phyloP scores from a whole-genome alignment of 139 green algal genomes.

The Chlamydomonas schloesseri region DNA sequence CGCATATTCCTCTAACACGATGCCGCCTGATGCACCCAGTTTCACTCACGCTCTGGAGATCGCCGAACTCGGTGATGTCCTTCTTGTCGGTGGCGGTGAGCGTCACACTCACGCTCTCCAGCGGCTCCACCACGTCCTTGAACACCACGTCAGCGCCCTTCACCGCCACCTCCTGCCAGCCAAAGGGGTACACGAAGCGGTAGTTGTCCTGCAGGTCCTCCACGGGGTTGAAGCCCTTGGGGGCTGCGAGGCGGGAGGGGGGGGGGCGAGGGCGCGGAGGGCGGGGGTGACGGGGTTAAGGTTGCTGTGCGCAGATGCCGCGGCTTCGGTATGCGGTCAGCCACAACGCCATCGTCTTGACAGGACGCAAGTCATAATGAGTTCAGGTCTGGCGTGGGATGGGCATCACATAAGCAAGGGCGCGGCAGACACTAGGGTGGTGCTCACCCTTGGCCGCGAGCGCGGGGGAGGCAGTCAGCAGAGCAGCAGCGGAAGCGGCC shows the following conservation, averaged over 20 bases:
- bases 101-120: conserved; percentile 93
- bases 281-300: no score
- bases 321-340: no score
- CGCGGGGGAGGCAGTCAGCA: conserved; percentile 11
- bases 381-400: no score
- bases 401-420: no score
- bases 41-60: conserved; percentile 34
- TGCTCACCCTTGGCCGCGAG: conserved; percentile 55
- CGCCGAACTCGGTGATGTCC: conserved; percentile 89
- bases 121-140: conserved; percentile 99
- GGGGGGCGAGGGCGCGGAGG: no score
- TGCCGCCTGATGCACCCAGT: no score
- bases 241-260: conserved; percentile 31
- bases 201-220: conserved; percentile 93
- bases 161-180: conserved; percentile 94
- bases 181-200: conserved; percentile 97
- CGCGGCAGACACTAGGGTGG: conserved; percentile 32
- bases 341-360: no score
- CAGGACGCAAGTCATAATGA: no score
- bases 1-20: no score
- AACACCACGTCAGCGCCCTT: conserved; percentile 92
- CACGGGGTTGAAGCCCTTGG: conserved; percentile 80
- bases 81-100: conserved; percentile 91
- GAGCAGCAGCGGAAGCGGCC: conserved; percentile 20
- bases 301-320: no score